These are phyloP conservation scores for Chernovozyma sophiae-reginae DNA, from an alignment of 1,139 yeast genomes.

Conservation along the genomic window DNA sequence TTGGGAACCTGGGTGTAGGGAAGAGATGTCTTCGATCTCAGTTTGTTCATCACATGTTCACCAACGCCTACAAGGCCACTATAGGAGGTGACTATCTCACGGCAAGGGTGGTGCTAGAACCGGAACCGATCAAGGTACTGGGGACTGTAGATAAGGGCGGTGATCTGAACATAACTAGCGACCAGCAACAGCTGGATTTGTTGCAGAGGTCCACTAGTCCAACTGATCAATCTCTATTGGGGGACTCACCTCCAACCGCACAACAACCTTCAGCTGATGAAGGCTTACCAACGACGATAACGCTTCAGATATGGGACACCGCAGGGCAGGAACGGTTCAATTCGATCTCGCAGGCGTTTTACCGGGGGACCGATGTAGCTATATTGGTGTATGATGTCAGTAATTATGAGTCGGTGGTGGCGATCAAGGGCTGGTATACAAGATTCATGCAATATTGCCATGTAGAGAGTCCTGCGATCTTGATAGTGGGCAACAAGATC, in stretches of 20 bases:
- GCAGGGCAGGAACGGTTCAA: slow-evolving; percentile 67
- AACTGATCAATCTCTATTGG: background rate
- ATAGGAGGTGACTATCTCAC: slow-evolving; percentile 62
- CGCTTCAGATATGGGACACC: slow-evolving; percentile 61
- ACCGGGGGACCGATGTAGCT: slow-evolving; percentile 59
- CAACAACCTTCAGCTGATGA: background rate
- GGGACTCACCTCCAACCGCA: background rate
- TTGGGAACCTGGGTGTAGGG: slow-evolving; percentile 64
- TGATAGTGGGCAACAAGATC: slow-evolving; percentile 54
- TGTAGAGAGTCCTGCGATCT: slow-evolving; percentile 45
- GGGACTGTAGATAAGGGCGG: background rate
- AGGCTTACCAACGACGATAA: slow-evolving; percentile 17
- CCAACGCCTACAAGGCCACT: slow-evolving; percentile 57
- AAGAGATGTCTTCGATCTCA: slow-evolving; percentile 59
- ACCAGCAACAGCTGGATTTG: background rate
- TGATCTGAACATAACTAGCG: background rate
- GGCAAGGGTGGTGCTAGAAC: slow-evolving; percentile 25
- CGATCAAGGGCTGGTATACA: slow-evolving; percentile 49
- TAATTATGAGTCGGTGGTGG: slow-evolving; percentile 49
- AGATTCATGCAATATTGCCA: slow-evolving; percentile 49
- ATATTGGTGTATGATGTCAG: slow-evolving; percentile 55
- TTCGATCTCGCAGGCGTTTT: slow-evolving; percentile 55
- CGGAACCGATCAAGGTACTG: background rate
- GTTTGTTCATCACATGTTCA: slow-evolving; percentile 54
- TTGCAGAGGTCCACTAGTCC: background rate